These are phyloP conservation scores for Lactarius trivialis DNA, from an alignment of 768 basidiomycete species.

Conservation along the genomic window DNA sequence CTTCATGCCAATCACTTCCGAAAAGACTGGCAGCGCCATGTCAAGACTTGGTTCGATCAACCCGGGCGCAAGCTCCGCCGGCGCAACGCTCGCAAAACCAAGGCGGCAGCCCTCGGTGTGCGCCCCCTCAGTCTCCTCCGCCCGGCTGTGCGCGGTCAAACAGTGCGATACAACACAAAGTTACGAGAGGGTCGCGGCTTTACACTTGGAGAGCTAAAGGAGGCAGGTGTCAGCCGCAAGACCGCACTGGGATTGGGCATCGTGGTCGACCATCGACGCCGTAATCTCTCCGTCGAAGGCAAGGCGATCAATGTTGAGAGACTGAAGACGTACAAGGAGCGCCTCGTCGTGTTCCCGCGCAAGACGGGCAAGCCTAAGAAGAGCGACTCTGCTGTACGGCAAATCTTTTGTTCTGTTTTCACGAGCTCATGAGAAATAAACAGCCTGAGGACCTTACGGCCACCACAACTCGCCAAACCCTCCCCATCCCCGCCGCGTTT, in stretches of 20 bases:
- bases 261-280: constrained; percentile 93
- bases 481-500: constrained; percentile 63
- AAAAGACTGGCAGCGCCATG: constrained; percentile 98
- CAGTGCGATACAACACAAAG: constrained; percentile 97
- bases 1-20: constrained; percentile 93
- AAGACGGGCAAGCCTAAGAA: constrained; percentile 94
- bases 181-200: constrained; percentile 96
- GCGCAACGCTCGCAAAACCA: constrained; percentile 84
- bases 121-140: constrained; percentile 89
- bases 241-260: constrained; percentile 91
- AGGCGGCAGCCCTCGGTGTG: constrained; percentile 86
- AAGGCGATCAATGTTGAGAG: constrained; percentile 93
- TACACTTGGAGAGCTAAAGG: constrained; percentile 90
- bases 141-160: constrained; percentile 94
- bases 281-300: constrained; percentile 95
- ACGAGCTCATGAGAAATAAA: not conserved
- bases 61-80: constrained; percentile 96
- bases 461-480: constrained; percentile 3
- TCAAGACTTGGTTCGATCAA: constrained; percentile 98
- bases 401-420: not conserved
- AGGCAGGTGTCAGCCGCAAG: constrained; percentile 90
- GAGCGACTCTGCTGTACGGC: constrained; percentile 83
- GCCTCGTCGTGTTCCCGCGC: constrained; percentile 94
- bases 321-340: constrained; percentile 86
- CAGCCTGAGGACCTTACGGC: constrained; percentile 41